Evolutionary conservation across 768 basidiomycete genomes (phyloP).

Genomic region (Hypholoma sublateritium): DNA sequence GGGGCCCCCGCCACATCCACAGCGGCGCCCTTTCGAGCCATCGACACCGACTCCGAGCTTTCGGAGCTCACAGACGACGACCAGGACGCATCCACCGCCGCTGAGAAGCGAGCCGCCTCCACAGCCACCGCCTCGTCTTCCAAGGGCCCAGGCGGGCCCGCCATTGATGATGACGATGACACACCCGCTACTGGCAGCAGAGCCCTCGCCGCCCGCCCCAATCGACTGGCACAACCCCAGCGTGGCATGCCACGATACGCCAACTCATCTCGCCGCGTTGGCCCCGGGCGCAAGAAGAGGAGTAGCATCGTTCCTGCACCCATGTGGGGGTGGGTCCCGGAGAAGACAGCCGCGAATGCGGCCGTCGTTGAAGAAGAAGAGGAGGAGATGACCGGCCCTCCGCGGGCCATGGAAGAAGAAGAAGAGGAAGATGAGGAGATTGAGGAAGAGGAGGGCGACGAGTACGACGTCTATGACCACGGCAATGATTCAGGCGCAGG

Average conservation of each 20-base stretch:
- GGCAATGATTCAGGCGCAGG: conserved; percentile 18
- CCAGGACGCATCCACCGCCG: conserved; percentile 40
- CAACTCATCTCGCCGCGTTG: conserved; percentile 23
- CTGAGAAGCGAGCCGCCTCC: conserved; percentile 22
- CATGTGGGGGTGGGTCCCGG: conserved; percentile 87
- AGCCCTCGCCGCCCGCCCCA: conserved; percentile 10
- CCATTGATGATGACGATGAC: conserved; percentile 18
- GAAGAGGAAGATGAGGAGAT: conserved; percentile 41
- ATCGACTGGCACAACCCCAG: conserved; percentile 8
- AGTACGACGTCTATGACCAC: conserved; percentile 21
- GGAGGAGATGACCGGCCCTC: conserved; percentile 39
- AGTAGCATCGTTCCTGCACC: conserved; percentile 73
- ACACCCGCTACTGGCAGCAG: conserved; percentile 5
- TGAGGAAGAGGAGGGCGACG: conserved; percentile 38
- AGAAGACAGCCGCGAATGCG: conserved; percentile 27
- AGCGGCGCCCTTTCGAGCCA: conserved; percentile 19
- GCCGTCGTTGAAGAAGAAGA: conserved; percentile 57
- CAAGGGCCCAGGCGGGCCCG: conserved; percentile 11
- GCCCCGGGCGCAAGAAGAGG: conserved; percentile 47
- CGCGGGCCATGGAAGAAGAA: conserved; percentile 60
- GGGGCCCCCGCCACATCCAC: conserved; percentile 16
- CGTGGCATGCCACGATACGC: conserved; percentile 24
- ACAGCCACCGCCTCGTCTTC: conserved; percentile 21
- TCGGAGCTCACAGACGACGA: conserved; percentile 86
- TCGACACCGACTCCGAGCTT: conserved; percentile 73